phyloP scores from a whole-genome alignment of 2,329 filamentous ascomycete genomes.

The Fusarium nanum region DNA sequence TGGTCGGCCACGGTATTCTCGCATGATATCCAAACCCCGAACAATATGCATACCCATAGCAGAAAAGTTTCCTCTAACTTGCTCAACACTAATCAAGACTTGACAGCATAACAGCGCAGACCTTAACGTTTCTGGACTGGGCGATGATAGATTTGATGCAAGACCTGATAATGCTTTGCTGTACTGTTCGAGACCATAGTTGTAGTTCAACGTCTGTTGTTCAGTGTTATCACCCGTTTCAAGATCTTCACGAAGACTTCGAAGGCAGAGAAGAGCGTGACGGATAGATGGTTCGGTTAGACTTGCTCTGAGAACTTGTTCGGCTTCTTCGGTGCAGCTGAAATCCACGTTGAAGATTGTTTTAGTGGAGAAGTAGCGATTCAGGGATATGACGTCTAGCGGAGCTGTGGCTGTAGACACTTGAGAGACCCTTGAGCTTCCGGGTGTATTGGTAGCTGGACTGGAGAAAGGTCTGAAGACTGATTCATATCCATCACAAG shows the following conservation, averaged over 20 bases:
- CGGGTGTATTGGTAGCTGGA: slow-evolving; percentile 16
- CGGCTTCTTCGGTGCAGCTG: slow-evolving; percentile 54
- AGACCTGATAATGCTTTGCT: slow-evolving; percentile 55
- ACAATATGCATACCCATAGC: slow-evolving; percentile 58
- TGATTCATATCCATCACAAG: slow-evolving; percentile 58
- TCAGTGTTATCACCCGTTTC: slow-evolving; percentile 48
- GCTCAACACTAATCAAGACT: slow-evolving; percentile 61
- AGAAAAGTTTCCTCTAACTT: slow-evolving; percentile 54
- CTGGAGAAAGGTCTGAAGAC: slow-evolving; percentile 49
- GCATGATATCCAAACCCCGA: slow-evolving; percentile 58
- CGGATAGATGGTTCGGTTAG: slow-evolving; percentile 51
- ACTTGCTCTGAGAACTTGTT: slow-evolving; percentile 54
- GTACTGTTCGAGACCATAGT: slow-evolving; percentile 58
- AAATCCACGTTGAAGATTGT: slow-evolving; percentile 55
- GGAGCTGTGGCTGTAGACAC: slow-evolving; percentile 31
- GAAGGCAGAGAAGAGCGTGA: slow-evolving; percentile 56
- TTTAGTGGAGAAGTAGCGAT: slow-evolving; percentile 56
- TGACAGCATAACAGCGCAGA: slow-evolving; percentile 60
- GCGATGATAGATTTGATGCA: slow-evolving; percentile 53
- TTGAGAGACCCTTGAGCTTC: neutral
- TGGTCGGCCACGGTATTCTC: slow-evolving; percentile 55
- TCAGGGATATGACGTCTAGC: slow-evolving; percentile 51
- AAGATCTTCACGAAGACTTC: slow-evolving; percentile 54
- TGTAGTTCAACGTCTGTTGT: slow-evolving; percentile 48
- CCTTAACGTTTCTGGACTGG: slow-evolving; percentile 47